Evolutionary conservation across 257 asterid genomes (phyloP), one percentile per base, ranked within the genome.

Genomic region (Galeopsis tetrahit): DNA sequence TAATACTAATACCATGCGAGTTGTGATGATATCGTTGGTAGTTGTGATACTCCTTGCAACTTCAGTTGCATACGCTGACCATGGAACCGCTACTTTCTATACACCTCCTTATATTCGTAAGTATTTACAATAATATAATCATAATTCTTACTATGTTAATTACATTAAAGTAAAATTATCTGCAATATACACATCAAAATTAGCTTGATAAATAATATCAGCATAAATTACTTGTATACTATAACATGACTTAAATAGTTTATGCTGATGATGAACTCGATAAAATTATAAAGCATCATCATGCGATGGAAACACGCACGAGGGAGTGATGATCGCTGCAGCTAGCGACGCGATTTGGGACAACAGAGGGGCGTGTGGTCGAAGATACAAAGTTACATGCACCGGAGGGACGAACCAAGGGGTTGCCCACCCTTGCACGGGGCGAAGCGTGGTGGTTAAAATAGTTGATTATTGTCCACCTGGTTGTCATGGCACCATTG

Each of bases 61-160:
- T 60, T 66, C 76, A 0, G 0, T 42, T 60, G 82, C 74, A 13
- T 51, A 63, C 9, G 86, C 83, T 1, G 78, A 43, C 39, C 3
- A 71, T 0, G 90, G 87, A 58, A 85, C 90, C 11, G 87, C 87
- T 28, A 85, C 90, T 46, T 85, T 48, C 65, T 83, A 85, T 2
- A 85, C 90, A 3, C 80, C 90, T n/a, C 90, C 90, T 58, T 85
- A 85, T 17, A 78, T 79, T 68, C 90, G 87, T 85, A 48, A 82
- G 90, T 85, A 7, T 34, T 15, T 63, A 40, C 10, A 17, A 7
- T 3, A 21, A 63, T 5, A 7, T 5, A 21, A 63, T 5, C 33
- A 51, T 34, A 34, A 15, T 57, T 57, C 39, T n/a, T n/a, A n/a
- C 15, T 17, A 38, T 3, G n/a, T 14, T n/a, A n/a, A n/a, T n/a